Base-by-base conservation (phyloP, 2,329 filamentous ascomycete species). In the Cladophialophora psammophila region DNA sequence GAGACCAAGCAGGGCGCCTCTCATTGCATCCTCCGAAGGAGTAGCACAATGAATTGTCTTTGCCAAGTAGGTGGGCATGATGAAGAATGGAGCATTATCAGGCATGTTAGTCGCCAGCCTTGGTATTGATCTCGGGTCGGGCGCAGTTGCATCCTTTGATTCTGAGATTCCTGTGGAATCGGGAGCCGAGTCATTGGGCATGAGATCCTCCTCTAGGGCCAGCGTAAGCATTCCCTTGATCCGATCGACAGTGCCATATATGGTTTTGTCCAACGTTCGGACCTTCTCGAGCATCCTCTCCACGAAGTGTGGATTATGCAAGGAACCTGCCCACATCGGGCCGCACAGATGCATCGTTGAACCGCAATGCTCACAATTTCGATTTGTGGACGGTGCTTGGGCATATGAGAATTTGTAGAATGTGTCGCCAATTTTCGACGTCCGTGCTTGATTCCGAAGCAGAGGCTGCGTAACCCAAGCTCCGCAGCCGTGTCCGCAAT, bases 161-260 rank as follows among this genome's bases (percentile, higher is more conserved):
- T 55, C 38, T 34, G 53, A 60, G 52, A 73, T 66, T 18, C 63
- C 15, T 40, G 72, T 26, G 20, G 75, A 31, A 6, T 45, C 64
- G 10, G 38, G 20, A 13, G 20, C 36, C 2, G 58, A 64, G 15
- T 6, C 54, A 36, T 65, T 72, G 32, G 78, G 65, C 59, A 74
- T 74, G 56, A 78, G 75, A 72, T 80, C 82, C 76, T 99, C 95
- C 74, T 97, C 93, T 5, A 96, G 83, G 0, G 94, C 94, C 2
- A 93, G 94, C 26, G 88, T 89, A 42, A 99, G 85, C 94, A 98
- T 97, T 60, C 95, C 95, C 78, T 94, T 89, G 55, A 99, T 90
- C 61, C 95, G 87, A 13, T 88, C 85, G 34, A 89, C 87, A 0
- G 95, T 99, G 45, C 88, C 88, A 75, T 99, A 99, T 0, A 89